Conservation (phyloP, 2,329 filamentous ascomycete species). For the Fusarium succisae region DNA sequence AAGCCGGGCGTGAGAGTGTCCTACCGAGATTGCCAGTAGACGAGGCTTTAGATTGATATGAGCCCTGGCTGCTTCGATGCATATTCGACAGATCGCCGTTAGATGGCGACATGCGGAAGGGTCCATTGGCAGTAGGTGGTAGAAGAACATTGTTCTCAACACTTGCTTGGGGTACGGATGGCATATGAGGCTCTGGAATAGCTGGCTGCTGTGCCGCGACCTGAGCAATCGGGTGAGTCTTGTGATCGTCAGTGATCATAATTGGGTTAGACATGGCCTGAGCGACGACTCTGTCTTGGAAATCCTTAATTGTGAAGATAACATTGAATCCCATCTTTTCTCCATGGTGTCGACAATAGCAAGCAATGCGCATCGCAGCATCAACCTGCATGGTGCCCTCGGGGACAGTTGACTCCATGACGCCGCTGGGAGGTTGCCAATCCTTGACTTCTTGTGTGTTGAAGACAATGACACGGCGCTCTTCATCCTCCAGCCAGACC, state of each 20-base stretch:
- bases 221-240: conserved; percentile 69
- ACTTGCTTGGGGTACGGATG: conserved; percentile 32
- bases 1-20: conserved; percentile 75
- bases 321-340: conserved; percentile 93
- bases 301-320: conserved; percentile 94
- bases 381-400: conserved; percentile 79
- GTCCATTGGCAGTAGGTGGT: conserved; percentile 47
- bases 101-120: conserved; percentile 68
- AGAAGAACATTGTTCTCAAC: conserved; percentile 48
- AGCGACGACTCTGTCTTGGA: conserved; percentile 77
- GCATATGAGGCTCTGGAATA: conserved; percentile 39
- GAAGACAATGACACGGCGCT: conserved; percentile 86
- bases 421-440: conserved; percentile 72
- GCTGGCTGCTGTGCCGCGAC: conserved; percentile 40
- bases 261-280: conserved; percentile 89
- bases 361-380: conserved; percentile 94
- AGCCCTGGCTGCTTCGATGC: conserved; percentile 58
- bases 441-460: conserved; percentile 89
- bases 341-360: conserved; percentile 93
- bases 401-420: conserved; percentile 57
- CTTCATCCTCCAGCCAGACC: conserved; percentile 82
- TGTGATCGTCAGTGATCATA: conserved; percentile 98
- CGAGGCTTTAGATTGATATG: conserved; percentile 47
- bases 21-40: conserved; percentile 42
- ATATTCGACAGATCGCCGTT: conserved; percentile 70